Base-by-base conservation (phyloP, 306 rosid species). In the Quercus suber region DNA sequence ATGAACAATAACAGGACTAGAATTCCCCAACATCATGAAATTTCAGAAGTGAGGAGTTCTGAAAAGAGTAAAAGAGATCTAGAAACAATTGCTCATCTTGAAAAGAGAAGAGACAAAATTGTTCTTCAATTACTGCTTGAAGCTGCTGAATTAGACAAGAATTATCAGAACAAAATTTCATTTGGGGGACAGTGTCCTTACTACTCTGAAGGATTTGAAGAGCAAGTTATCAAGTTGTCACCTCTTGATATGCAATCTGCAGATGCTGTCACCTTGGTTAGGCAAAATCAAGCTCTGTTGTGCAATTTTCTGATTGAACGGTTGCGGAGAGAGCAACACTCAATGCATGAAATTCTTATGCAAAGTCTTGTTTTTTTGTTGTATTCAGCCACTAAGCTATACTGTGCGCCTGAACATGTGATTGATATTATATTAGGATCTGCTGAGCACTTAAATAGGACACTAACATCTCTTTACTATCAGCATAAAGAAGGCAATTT, bases 301-400 rank as follows among this genome's bases (percentile, higher is more conserved):
- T 92, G 92, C 81, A 87, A 76, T 74, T 94, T 94, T 86, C 81
- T 94, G 82, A 73, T 86, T 78, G 89, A 85, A 56, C 85, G 89
- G 30, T 83, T 94, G 84, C 93, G 58, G 58, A 82, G 82, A 81
- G 87, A 90, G 79, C 92, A 86, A 71, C 86, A 89, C 71, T 90
- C 93, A 41, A 87, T 92, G 93, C 98, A 94, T 73, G 97, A 94
- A 92, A 88, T 94, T 84, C 98, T 94, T 74, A 79, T 92, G 86
- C 98, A 92, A 81, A 88, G 90, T 86, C 95, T 94, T 76, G 86
- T 92, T 19, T 94, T 89, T 71, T 82, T 88, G 82, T 82, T 92
- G 87, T 90, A 90, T 73, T 88, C 98, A 19, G 96, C 97, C 55
- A 94, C 98, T 41, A 92, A 89, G 87, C 85, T 94, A 71, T 85